phyloP scores from a whole-genome alignment of 2,329 filamentous ascomycete genomes.

The Venturia pyrina region DNA sequence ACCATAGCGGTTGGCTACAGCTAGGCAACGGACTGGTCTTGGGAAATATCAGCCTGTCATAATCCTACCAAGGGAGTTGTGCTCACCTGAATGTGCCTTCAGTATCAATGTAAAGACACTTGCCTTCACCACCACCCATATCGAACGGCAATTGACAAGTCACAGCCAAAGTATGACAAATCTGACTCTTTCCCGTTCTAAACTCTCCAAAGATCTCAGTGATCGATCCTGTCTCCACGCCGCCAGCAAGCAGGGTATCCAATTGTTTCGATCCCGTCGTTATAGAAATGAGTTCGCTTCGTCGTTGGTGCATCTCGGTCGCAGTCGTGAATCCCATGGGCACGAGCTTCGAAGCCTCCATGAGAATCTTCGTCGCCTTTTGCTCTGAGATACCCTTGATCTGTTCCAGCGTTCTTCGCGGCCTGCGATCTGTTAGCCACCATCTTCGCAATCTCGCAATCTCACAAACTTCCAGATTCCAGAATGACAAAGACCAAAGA shows the following conservation, averaged over 20 bases:
- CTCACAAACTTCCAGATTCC: too few relatives aligned
- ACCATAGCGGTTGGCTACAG: slow-evolving; percentile 89
- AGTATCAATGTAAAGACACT: slow-evolving; percentile 97
- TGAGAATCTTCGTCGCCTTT: slow-evolving; percentile 84
- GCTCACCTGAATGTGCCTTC: slow-evolving; percentile 73
- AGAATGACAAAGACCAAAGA: not conserved
- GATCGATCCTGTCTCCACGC: slow-evolving; percentile 92
- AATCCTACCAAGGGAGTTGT: not conserved
- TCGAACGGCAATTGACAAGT: slow-evolving; percentile 97
- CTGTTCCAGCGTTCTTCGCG: slow-evolving; percentile 70
- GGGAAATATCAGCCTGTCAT: not conserved
- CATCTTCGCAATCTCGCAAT: too few relatives aligned
- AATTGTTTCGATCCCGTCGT: slow-evolving; percentile 97
- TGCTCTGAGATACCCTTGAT: slow-evolving; percentile 98
- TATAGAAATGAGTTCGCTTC: slow-evolving; percentile 95
- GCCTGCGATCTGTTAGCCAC: slow-evolving; percentile 32
- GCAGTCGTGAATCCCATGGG: slow-evolving; percentile 99
- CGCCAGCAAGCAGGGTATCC: slow-evolving; percentile 87
- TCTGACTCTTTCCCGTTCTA: slow-evolving; percentile 94
- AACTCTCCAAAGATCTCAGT: slow-evolving; percentile 99
- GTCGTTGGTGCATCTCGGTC: slow-evolving; percentile 95
- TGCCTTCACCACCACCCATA: slow-evolving; percentile 97
- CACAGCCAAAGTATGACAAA: slow-evolving; percentile 96
- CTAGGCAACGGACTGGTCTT: slow-evolving; percentile 74
- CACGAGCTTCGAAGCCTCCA: slow-evolving; percentile 88